Evolutionary conservation across 2,329 filamentous ascomycete species (phyloP).

Genomic region (Colletotrichum sp.): DNA sequence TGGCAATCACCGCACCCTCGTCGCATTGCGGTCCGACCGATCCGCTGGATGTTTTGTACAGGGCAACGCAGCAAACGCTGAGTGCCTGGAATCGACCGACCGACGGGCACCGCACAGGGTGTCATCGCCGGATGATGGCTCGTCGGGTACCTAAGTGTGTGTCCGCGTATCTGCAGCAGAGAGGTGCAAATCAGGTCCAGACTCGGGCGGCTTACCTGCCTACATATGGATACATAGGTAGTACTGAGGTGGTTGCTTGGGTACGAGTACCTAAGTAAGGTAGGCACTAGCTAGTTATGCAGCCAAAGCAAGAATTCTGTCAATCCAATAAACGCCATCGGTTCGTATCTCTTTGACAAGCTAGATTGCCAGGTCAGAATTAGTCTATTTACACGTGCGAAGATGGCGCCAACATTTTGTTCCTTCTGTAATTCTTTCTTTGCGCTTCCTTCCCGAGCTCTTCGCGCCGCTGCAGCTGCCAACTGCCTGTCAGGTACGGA

Average conservation of each 20-base stretch:
- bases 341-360: neutral
- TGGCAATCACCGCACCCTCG: neutral
- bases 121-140: neutral
- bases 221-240: neutral
- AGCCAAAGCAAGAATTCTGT: neutral
- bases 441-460: neutral
- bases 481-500: neutral
- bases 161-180: neutral
- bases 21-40: neutral
- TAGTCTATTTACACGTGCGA: neutral
- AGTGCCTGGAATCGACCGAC: neutral
- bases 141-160: neutral
- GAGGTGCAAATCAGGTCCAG: neutral
- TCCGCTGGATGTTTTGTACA: slow-evolving; percentile 4
- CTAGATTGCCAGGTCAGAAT: neutral
- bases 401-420: neutral
- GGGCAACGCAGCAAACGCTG: neutral
- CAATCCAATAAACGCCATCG: neutral
- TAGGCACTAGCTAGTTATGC: neutral
- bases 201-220: neutral
- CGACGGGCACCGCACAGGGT: neutral
- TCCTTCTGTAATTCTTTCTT: neutral
- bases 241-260: neutral
- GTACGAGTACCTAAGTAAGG: neutral
- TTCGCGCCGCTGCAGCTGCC: neutral